phyloP scores from a whole-genome alignment of 2,329 filamentous ascomycete genomes.

The Byssothecium circinans region DNA sequence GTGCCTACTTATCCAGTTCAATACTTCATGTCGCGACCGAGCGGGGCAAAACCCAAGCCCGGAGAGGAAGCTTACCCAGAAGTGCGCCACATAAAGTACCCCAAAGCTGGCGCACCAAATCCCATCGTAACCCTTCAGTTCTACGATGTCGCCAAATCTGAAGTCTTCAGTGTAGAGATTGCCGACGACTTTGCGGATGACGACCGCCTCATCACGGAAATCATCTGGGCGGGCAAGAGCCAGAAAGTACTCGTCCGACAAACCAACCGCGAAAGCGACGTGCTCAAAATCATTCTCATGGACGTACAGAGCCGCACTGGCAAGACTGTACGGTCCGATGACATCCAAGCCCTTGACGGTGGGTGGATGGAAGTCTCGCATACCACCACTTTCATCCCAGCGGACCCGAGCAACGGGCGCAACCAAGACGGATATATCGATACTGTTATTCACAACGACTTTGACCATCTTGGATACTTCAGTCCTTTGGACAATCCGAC shows the following conservation, averaged over 20 bases:
- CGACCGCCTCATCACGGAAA: constrained; percentile 87
- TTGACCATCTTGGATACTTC: constrained; percentile 93
- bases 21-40: constrained; percentile 88
- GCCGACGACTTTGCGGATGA: constrained; percentile 76
- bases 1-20: constrained; percentile 92
- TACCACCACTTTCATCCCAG: constrained; percentile 81
- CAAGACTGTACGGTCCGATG: constrained; percentile 74
- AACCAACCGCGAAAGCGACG: constrained; percentile 90
- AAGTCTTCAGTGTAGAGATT: constrained; percentile 79
- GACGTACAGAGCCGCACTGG: constrained; percentile 74
- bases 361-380: constrained; percentile 97
- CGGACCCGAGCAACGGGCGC: constrained; percentile 74
- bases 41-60: constrained; percentile 65
- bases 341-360: constrained; percentile 84
- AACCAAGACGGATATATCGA: constrained; percentile 89
- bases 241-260: constrained; percentile 83
- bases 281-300: constrained; percentile 84
- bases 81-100: constrained; percentile 91
- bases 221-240: constrained; percentile 78
- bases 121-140: constrained; percentile 86
- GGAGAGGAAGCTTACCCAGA: constrained; percentile 91
- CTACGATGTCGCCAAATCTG: constrained; percentile 76
- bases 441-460: constrained; percentile 80
- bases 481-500: constrained; percentile 78
- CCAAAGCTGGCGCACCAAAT: constrained; percentile 92